Conservation (phyloP, 768 basidiomycete genomes). For the Melanogaster broomeanus region DNA sequence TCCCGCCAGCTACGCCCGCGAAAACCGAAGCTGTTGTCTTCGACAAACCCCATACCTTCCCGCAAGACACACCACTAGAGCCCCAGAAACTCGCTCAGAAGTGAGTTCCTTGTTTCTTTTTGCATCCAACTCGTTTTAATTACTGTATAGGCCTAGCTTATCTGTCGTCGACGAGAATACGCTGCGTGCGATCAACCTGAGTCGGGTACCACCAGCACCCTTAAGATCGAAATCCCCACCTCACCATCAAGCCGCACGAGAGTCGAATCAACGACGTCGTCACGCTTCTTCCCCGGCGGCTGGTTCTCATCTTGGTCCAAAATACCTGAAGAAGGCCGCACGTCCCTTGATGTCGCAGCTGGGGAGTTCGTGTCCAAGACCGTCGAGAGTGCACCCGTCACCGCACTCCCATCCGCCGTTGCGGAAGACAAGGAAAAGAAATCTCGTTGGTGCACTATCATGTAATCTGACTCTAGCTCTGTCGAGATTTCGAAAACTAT, state of each 20-base stretch:
- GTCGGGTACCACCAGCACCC: background rate
- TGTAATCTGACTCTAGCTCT: constrained; percentile 2
- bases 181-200: background rate
- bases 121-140: background rate
- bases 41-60: constrained; percentile 12
- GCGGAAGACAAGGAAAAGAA: constrained; percentile 15
- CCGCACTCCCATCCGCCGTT: constrained; percentile 7
- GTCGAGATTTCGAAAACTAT: background rate
- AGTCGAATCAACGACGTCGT: constrained; percentile 57
- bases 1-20: background rate
- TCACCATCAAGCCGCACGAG: constrained; percentile 32
- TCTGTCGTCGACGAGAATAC: constrained; percentile 6
- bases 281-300: constrained; percentile 57
- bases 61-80: constrained; percentile 6
- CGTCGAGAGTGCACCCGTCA: constrained; percentile 4
- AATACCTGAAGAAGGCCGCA: constrained; percentile 40
- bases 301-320: constrained; percentile 45
- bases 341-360: constrained; percentile 51
- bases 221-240: constrained; percentile 16
- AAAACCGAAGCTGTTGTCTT: background rate
- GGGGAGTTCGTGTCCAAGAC: constrained; percentile 43
- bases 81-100: constrained; percentile 6
- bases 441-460: constrained; percentile 16
- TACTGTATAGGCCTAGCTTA: constrained; percentile 2
- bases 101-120: constrained; percentile 4